A percentile compares a stretch with the other conserved stretches of the same genome.
Conservation (phyloP, 257 asterid species). For the Lycium barbarum region DNA sequence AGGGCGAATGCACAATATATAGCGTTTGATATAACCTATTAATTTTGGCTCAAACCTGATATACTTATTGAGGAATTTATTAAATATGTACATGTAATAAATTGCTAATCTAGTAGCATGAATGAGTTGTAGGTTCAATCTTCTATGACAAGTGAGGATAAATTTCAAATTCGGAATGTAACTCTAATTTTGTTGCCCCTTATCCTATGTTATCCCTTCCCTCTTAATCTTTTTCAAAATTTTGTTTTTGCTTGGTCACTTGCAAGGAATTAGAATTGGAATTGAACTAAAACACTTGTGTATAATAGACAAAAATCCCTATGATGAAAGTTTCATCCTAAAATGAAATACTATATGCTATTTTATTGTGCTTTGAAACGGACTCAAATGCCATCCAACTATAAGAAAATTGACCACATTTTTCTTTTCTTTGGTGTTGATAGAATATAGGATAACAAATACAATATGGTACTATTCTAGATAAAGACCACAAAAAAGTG, state of each 20-base stretch:
- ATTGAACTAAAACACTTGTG: too few relatives aligned
- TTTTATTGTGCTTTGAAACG: slow-evolving; percentile 20
- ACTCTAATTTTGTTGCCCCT: too few relatives aligned
- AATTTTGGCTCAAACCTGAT: too few relatives aligned
- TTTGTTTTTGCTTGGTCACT: background rate
- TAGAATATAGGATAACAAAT: background rate
- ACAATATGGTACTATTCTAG: background rate
- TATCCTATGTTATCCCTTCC: background rate
- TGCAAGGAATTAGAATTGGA: background rate
- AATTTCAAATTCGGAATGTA: too few relatives aligned
- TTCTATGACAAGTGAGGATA: too few relatives aligned
- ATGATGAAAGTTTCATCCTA: background rate
- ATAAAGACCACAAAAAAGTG: background rate
- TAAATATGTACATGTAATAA: too few relatives aligned
- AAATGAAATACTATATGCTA: background rate
- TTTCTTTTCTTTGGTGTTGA: background rate
- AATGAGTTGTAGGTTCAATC: too few relatives aligned
- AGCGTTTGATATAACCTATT: too few relatives aligned
- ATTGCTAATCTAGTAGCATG: too few relatives aligned
- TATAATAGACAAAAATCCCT: background rate
- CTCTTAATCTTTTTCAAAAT: background rate
- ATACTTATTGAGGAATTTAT: too few relatives aligned
- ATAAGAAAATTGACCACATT: background rate
- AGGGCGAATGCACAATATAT: too few relatives aligned
- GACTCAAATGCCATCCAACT: slow-evolving; percentile 39